Evolutionary conservation across 192 early-diverging fungal species (phyloP).

Genomic region (Coemansia brasiliensis): DNA sequence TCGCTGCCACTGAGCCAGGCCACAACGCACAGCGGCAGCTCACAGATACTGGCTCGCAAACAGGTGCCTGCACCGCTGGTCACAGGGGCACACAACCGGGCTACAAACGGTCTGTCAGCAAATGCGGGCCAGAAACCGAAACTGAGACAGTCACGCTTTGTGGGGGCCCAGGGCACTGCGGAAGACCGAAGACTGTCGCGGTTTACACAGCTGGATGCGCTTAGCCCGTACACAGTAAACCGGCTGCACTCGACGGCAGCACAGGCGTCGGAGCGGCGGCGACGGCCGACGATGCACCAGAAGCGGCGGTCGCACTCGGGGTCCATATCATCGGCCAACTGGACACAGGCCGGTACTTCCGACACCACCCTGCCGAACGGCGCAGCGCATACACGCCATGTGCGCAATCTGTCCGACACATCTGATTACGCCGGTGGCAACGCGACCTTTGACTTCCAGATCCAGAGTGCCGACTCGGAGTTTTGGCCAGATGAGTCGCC

Average conservation of each 20-base stretch:
- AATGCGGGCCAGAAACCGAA: constrained; percentile 10
- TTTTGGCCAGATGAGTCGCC: constrained; percentile 43
- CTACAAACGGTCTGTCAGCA: constrained; percentile 18
- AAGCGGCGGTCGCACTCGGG: constrained; percentile 22
- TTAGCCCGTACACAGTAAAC: constrained; percentile 47
- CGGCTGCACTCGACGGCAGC: constrained; percentile 40
- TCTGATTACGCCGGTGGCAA: constrained; percentile 21
- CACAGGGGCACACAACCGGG: constrained; percentile 8
- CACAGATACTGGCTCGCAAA: constrained; percentile 10
- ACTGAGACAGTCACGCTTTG: not conserved
- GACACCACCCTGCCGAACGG: constrained; percentile 28
- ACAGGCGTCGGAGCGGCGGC: constrained; percentile 44
- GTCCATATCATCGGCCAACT: constrained; percentile 29
- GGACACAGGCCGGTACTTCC: constrained; percentile 27
- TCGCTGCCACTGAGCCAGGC: constrained; percentile 40
- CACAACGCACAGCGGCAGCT: not conserved
- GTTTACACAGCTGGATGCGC: constrained; percentile 26
- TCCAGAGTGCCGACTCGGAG: constrained; percentile 23
- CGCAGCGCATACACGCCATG: constrained; percentile 18
- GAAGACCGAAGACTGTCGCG: constrained; percentile 20
- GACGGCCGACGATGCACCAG: constrained; percentile 29
- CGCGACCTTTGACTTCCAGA: constrained; percentile 33
- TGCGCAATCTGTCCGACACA: constrained; percentile 30
- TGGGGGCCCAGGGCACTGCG: constrained; percentile 14
- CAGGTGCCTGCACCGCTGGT: constrained; percentile 24